Evolutionary conservation across 2,329 filamentous ascomycete species (phyloP), one percentile per base, ranked within the genome.

Genomic region (Venturia aucupariae): DNA sequence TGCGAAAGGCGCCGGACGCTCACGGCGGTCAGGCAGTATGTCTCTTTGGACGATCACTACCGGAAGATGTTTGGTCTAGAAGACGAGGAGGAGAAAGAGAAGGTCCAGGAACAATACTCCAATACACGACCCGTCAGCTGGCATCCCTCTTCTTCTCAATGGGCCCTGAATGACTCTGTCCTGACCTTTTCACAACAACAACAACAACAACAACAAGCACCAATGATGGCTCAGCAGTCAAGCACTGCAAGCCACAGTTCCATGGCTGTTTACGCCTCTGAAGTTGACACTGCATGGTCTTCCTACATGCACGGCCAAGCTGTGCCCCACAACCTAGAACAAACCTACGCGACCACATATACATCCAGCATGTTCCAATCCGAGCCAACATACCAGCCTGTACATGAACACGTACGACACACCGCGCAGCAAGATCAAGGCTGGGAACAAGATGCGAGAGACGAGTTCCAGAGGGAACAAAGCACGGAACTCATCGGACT

Each of bases 401-500:
- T 4, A 10, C 8, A 57, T 3, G 27, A 57, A 30, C 24, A 30
- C 7, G 27, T 19, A 1, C 51, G n/a, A 10, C 2, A 57, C 17
- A n/a, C 27, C 19, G n/a, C 30, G 4, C 27, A 17, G 15, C 7
- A 35, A 57, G 30, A 57, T 11, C 30, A 57, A 19, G 3, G 8
- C 13, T 48, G 32, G 38, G 60, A 51, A 24, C 7, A 2, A 13
- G 60, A 62, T 15, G 24, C 39, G 17, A 32, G 48, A 32, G 24
- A 62, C 4, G 24, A 35, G 11, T 41, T 57, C 4, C n/a, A 35
- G 17, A 63, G 62, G 27, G 32, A 63, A 22, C 27, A 60, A n/a
- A 64, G 63, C 39, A 54, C 39, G 15, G 87, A 91, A 66, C 80
- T 93, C 1, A 82, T 92, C n/a, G 90, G 90, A 24, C 87, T 94